Evolutionary conservation across 108 stramenopile genomes (phyloP).

Genomic region (Nannochloropsis gaditana): DNA sequence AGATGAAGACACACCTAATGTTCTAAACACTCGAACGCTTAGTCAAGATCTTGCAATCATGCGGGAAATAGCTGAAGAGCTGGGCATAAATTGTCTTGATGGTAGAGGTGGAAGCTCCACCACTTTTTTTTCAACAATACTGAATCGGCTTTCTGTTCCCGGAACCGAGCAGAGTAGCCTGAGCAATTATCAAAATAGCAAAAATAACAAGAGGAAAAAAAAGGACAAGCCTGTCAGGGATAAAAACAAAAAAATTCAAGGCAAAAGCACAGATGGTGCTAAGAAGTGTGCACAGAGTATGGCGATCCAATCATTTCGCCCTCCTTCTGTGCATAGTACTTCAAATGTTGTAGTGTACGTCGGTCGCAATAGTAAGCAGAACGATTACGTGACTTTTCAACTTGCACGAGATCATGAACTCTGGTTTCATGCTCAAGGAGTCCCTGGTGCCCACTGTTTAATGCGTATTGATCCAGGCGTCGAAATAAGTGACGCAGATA

Average conservation of each 20-base stretch:
- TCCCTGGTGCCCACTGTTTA: slow-evolving; percentile 33
- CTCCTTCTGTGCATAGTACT: neutral
- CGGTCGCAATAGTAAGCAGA: slow-evolving; percentile 39
- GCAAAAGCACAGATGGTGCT: neutral
- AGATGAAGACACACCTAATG: neutral
- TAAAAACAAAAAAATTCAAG: neutral
- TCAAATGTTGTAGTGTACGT: slow-evolving; percentile 5
- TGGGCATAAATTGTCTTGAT: slow-evolving; percentile 26
- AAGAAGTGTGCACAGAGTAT: slow-evolving; percentile 12
- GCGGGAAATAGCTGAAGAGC: slow-evolving; percentile 30
- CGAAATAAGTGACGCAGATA: slow-evolving; percentile 22
- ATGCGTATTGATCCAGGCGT: slow-evolving; percentile 30
- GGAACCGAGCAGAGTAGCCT: neutral
- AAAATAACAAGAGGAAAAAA: neutral
- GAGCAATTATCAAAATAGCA: neutral
- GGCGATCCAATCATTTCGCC: slow-evolving; percentile 25
- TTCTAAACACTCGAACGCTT: neutral
- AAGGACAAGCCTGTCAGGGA: slow-evolving; percentile 19
- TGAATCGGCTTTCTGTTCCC: neutral
- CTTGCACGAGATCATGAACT: slow-evolving; percentile 31
- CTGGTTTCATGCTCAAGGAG: slow-evolving; percentile 36
- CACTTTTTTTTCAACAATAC: slow-evolving; percentile 24
- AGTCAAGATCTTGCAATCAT: slow-evolving; percentile 23
- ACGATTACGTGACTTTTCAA: slow-evolving; percentile 30
- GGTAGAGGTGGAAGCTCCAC: slow-evolving; percentile 17